Percentiles rank a stretch among this genome's conserved stretches.
Evolutionary conservation across 2,329 filamentous ascomycete genomes (phyloP).

Genomic region (Oidium heveae): DNA sequence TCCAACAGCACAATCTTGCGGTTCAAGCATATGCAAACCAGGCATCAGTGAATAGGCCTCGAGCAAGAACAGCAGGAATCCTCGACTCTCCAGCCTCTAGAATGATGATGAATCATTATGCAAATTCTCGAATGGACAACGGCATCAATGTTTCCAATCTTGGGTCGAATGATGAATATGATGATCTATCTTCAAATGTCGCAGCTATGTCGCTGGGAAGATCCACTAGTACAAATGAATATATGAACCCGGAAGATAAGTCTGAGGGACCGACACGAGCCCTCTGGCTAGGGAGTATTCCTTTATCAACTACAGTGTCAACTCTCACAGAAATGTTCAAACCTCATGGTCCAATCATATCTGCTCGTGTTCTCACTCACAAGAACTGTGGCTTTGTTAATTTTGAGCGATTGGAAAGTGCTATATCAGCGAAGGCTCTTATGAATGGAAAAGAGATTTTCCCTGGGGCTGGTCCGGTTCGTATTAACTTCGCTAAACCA

Average conservation of each 20-base stretch:
- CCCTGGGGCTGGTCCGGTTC: conserved; percentile 76
- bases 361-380: conserved; percentile 79
- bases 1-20: conserved; percentile 77
- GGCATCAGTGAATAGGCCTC: conserved; percentile 55
- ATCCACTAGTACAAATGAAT: conserved; percentile 39
- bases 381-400: conserved; percentile 99
- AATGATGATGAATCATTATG: conserved; percentile 45
- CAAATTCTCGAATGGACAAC: conserved; percentile 52
- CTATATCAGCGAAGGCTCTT: conserved; percentile 62
- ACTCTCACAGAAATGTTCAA: conserved; percentile 90
- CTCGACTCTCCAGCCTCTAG: conserved; percentile 31
- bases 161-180: conserved; percentile 50
- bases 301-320: conserved; percentile 85
- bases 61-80: conserved; percentile 77
- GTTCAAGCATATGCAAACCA: conserved; percentile 82
- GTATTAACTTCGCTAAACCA: conserved; percentile 94
- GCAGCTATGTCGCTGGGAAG: conserved; percentile 51
- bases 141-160: conserved; percentile 55
- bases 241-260: conserved; percentile 52
- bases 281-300: conserved; percentile 92
- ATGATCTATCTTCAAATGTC: conserved; percentile 58
- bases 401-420: conserved; percentile 77
- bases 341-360: conserved; percentile 73
- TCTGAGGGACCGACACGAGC: conserved; percentile 80
- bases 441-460: conserved; percentile 97